Percentiles rank a stretch among this genome's conserved stretches.
These are phyloP conservation scores for Cryptococcus deneoformans DNA, from an alignment of 1,284 basidiomycete genomes.

Conservation along the genomic window DNA sequence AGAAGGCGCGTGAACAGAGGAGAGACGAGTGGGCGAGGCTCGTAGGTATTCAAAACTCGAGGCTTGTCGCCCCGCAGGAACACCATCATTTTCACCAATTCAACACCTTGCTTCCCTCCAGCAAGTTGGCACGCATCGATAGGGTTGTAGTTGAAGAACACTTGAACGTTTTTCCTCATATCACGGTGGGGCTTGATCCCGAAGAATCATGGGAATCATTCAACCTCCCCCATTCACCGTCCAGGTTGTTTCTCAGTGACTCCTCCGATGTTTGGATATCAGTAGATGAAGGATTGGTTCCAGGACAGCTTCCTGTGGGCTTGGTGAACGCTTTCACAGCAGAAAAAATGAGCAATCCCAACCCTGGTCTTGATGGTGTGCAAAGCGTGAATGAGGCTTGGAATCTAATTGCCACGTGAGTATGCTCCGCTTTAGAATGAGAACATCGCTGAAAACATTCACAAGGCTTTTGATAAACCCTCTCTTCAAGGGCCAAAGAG, in stretches of 20 bases:
- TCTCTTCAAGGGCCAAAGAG: constrained; percentile 37
- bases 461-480: constrained; percentile 38
- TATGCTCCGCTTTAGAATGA: not conserved
- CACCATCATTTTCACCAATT: constrained; percentile 35
- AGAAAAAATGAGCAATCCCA: constrained; percentile 37
- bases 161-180: constrained; percentile 31
- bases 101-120: constrained; percentile 10
- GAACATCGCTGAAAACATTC: not conserved
- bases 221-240: constrained; percentile 2
- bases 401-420: constrained; percentile 34
- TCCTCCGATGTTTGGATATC: constrained; percentile 31
- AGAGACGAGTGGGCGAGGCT: constrained; percentile 12
- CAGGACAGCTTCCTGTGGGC: constrained; percentile 32
- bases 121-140: constrained; percentile 14
- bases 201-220: constrained; percentile 9
- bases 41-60: constrained; percentile 14
- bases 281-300: constrained; percentile 28
- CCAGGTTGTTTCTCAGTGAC: constrained; percentile 30
- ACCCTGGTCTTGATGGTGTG: constrained; percentile 10
- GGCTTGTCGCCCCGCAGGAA: constrained; percentile 3
- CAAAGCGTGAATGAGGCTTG: constrained; percentile 35
- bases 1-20: constrained; percentile 1
- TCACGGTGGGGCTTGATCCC: constrained; percentile 16
- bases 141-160: constrained; percentile 25
- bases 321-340: constrained; percentile 28